Evolutionary conservation across 352 stramenopile species (phyloP).

Genomic region (Pythium myriotylum): DNA sequence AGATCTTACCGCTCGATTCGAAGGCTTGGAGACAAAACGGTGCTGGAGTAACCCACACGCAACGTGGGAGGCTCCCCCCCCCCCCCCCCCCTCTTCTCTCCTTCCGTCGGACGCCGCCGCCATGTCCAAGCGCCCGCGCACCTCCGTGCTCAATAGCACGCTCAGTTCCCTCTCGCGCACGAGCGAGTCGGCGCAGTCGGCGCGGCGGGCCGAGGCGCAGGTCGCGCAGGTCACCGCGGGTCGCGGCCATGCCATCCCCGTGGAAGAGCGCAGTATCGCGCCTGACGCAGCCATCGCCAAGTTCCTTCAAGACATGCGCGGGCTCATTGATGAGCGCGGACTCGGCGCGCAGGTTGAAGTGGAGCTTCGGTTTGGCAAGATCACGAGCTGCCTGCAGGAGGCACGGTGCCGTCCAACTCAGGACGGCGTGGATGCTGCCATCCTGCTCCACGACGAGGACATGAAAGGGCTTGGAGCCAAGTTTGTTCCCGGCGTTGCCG

Average conservation of each 20-base stretch:
- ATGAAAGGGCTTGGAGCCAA: constrained; percentile 82
- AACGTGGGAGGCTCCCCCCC: not conserved
- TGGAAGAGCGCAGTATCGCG: constrained; percentile 66
- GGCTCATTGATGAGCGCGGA: constrained; percentile 74
- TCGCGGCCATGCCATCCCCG: constrained; percentile 67
- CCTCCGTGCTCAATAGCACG: constrained; percentile 60
- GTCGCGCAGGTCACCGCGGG: constrained; percentile 73
- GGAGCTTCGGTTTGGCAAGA: constrained; percentile 81
- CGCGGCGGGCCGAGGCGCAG: constrained; percentile 74
- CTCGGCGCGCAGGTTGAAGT: constrained; percentile 82
- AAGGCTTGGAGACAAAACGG: too few species aligned
- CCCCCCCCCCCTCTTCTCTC: not conserved
- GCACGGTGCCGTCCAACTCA: constrained; percentile 72
- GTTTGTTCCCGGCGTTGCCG: constrained; percentile 74
- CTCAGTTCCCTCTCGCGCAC: constrained; percentile 75
- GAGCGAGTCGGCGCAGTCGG: constrained; percentile 75
- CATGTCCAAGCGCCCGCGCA: constrained; percentile 69
- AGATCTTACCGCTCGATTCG: too few species aligned
- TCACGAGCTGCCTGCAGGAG: constrained; percentile 77
- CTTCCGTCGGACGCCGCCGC: not conserved
- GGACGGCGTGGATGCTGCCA: constrained; percentile 69
- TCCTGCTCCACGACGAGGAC: constrained; percentile 69
- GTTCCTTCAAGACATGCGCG: constrained; percentile 82
- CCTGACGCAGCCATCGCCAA: constrained; percentile 79
- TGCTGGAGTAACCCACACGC: too few species aligned